Percentiles rank a stretch among this genome's conserved stretches.
Conservation (phyloP, 2,329 filamentous ascomycete species). For the Epichloe sibirici region DNA sequence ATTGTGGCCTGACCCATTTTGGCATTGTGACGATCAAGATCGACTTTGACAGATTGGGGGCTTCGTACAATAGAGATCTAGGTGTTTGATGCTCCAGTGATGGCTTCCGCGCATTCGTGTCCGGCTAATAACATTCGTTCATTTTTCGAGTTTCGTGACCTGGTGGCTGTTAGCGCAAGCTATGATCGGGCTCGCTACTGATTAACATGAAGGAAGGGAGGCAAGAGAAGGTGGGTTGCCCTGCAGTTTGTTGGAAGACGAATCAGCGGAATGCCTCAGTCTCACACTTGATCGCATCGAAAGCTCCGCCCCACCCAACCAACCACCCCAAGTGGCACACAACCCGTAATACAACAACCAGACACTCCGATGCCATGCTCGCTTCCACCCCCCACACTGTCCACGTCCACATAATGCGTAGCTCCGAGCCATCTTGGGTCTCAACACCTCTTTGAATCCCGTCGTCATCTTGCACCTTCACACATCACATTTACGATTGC, state of each 20-base stretch:
- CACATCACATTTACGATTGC: neutral
- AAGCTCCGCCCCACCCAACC: no score
- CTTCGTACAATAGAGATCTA: no score
- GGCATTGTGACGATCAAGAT: neutral
- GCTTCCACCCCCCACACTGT: constrained; percentile 13
- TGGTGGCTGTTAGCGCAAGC: no score
- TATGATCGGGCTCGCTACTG: no score
- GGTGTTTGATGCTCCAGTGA: no score
- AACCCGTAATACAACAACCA: neutral
- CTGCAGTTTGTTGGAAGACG: neutral
- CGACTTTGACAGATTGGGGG: neutral
- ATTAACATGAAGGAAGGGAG: neutral
- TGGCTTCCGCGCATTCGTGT: no score
- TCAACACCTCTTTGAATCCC: constrained; percentile 4
- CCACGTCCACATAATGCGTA: constrained; percentile 9
- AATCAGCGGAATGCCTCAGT: constrained; percentile 2
- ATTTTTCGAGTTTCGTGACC: no score
- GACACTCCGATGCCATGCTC: neutral
- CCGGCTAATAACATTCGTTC: no score
- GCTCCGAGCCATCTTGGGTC: constrained; percentile 3
- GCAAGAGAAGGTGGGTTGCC: neutral
- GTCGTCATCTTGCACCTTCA: neutral
- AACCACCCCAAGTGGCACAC: neutral
- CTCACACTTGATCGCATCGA: no score
- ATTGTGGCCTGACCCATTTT: neutral